Conservation (phyloP, 768 basidiomycete species). For the Tylopilus subfusipes region DNA sequence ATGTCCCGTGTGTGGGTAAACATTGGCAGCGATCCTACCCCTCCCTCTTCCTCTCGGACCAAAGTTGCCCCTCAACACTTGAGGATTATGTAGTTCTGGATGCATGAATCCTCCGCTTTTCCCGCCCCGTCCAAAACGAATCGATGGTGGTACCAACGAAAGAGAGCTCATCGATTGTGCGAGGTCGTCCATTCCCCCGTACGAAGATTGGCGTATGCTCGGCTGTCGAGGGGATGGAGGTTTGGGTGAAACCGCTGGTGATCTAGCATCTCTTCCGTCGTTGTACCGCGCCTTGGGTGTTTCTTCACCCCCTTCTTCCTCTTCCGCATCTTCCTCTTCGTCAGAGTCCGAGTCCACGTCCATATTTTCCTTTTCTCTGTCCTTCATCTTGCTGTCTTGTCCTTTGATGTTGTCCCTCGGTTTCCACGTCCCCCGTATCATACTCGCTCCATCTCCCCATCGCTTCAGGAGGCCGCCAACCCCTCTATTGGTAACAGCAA, state of each 20-base stretch:
- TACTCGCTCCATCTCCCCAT: constrained; percentile 83
- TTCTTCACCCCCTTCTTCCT: constrained; percentile 19
- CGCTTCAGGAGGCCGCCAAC: constrained; percentile 72
- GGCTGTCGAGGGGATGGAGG: constrained; percentile 21
- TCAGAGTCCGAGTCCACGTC: constrained; percentile 23
- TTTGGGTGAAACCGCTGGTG: constrained; percentile 19
- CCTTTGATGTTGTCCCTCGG: constrained; percentile 32
- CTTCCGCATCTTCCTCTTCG: constrained; percentile 13
- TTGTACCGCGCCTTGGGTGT: constrained; percentile 27
- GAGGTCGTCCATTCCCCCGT: constrained; percentile 43
- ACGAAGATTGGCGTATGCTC: constrained; percentile 12
- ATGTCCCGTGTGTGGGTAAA: constrained; percentile 16
- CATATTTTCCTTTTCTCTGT: constrained; percentile 18
- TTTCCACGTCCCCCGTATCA: constrained; percentile 74
- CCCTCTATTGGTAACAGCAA: constrained; percentile 88
- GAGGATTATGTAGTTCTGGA: constrained; percentile 31
- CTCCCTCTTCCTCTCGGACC: constrained; percentile 33
- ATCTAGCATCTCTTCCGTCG: constrained; percentile 13
- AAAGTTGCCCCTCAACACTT: constrained; percentile 27
- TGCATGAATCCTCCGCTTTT: constrained; percentile 50
- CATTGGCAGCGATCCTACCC: constrained; percentile 23
- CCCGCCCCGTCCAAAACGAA: constrained; percentile 74
- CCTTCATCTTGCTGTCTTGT: constrained; percentile 8
- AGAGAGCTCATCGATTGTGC: constrained; percentile 44
- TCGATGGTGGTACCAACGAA: constrained; percentile 61